Conservation (phyloP, 2,329 filamentous ascomycete species). For the Neurospora sp. region DNA sequence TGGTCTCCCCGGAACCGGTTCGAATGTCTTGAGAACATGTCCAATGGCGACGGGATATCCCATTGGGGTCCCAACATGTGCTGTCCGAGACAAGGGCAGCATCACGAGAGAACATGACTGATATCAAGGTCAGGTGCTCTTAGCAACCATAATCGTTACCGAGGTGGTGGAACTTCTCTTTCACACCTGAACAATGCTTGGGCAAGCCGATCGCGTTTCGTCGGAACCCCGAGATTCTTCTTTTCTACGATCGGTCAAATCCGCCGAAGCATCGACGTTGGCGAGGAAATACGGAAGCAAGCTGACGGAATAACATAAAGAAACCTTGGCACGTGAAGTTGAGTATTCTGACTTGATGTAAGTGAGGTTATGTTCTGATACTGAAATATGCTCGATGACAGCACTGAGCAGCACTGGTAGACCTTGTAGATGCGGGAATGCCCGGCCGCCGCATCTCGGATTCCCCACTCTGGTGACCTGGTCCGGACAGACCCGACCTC, state of each 20-base stretch:
- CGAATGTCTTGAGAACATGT: background rate
- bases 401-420: no score
- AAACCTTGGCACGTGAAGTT: background rate
- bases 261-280: background rate
- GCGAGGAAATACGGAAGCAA: background rate
- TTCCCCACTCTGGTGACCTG: background rate
- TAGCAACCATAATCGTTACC: background rate
- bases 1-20: background rate
- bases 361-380: background rate
- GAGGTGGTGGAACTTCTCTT: background rate
- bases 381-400: background rate
- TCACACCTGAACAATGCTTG: background rate
- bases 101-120: background rate
- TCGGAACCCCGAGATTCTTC: background rate
- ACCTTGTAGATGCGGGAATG: background rate
- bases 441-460: background rate
- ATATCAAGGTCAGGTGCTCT: background rate
- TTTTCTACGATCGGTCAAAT: background rate
- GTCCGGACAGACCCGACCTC: background rate
- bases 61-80: background rate
- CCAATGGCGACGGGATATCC: background rate
- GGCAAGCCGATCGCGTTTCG: background rate
- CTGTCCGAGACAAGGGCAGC: background rate
- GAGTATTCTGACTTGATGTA: background rate
- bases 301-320: background rate